Percentiles rank a stretch among this genome's conserved stretches.
These are phyloP conservation scores for Tylopilus felleus DNA, from an alignment of 768 basidiomycete genomes.

Conservation along the genomic window DNA sequence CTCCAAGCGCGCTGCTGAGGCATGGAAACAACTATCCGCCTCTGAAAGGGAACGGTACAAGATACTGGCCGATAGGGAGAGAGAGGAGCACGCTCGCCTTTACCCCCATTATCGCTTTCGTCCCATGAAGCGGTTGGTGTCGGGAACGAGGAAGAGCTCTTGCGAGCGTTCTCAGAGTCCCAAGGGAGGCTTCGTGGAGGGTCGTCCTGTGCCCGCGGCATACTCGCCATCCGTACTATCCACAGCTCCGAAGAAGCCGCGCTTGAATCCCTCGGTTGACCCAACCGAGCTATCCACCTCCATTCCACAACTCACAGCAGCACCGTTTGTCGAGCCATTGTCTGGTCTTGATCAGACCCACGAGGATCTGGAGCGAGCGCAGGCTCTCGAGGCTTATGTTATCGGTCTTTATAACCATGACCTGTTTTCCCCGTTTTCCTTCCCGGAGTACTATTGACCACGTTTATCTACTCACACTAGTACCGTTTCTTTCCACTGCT, in stretches of 20 bases:
- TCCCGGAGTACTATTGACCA: slow-evolving; percentile 18
- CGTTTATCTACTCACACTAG: background rate
- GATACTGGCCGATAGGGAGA: slow-evolving; percentile 52
- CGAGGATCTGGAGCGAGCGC: slow-evolving; percentile 24
- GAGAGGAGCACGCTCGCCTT: slow-evolving; percentile 50
- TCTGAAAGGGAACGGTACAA: slow-evolving; percentile 51
- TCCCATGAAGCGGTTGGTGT: slow-evolving; percentile 43
- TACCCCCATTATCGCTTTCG: slow-evolving; percentile 65
- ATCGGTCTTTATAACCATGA: slow-evolving; percentile 29
- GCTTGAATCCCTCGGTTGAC: background rate
- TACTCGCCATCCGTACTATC: slow-evolving; percentile 18
- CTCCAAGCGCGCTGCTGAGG: slow-evolving; percentile 73
- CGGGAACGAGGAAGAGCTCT: slow-evolving; percentile 15
- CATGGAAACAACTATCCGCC: slow-evolving; percentile 59
- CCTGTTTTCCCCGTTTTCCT: slow-evolving; percentile 19
- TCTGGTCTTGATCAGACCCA: background rate
- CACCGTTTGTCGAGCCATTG: background rate
- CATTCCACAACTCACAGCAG: background rate
- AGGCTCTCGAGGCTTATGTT: slow-evolving; percentile 29
- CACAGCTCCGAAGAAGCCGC: background rate
- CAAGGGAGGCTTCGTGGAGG: slow-evolving; percentile 1
- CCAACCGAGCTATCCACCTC: background rate
- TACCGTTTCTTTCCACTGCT: background rate
- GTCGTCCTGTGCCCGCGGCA: background rate
- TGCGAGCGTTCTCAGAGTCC: slow-evolving; percentile 11